Evolutionary conservation across 2,329 filamentous ascomycete genomes (phyloP).

Genomic region (Macrophomina pseudophaseolina): DNA sequence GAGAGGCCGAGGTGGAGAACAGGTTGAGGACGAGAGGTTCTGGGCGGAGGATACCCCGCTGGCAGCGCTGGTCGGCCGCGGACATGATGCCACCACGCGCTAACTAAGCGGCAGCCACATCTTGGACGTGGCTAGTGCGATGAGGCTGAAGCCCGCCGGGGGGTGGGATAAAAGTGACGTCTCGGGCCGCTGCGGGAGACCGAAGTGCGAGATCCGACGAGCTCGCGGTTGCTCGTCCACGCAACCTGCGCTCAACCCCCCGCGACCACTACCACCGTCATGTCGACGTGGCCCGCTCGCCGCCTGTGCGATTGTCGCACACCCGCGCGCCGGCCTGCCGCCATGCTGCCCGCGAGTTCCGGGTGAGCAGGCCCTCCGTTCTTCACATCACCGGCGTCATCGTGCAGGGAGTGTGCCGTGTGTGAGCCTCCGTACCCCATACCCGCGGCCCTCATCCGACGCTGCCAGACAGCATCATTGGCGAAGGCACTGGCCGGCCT

Average conservation of each 20-base stretch:
- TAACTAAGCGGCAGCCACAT: not conserved
- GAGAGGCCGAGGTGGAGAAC: not conserved
- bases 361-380: not conserved
- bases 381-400: conserved; percentile 1
- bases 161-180: not conserved
- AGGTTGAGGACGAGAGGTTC: not conserved
- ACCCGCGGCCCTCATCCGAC: conserved; percentile 27
- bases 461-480: not conserved
- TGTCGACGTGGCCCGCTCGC: not conserved
- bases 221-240: too few relatives aligned
- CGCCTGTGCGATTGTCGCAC: not conserved
- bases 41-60: conserved; percentile 6
- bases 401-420: conserved; percentile 4
- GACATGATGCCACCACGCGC: conserved; percentile 3
- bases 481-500: conserved; percentile 5
- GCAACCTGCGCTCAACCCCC: not conserved
- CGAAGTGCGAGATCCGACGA: conserved; percentile 19
- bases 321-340: not conserved
- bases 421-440: conserved; percentile 6
- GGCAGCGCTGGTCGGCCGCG: not conserved
- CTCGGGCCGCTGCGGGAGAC: not conserved
- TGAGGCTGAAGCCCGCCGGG: not conserved
- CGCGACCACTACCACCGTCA: not conserved
- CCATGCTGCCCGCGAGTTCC: not conserved
- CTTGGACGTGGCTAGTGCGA: not conserved